Evolutionary conservation across 257 asterid genomes (phyloP).

Genomic region (Striga asiatica): DNA sequence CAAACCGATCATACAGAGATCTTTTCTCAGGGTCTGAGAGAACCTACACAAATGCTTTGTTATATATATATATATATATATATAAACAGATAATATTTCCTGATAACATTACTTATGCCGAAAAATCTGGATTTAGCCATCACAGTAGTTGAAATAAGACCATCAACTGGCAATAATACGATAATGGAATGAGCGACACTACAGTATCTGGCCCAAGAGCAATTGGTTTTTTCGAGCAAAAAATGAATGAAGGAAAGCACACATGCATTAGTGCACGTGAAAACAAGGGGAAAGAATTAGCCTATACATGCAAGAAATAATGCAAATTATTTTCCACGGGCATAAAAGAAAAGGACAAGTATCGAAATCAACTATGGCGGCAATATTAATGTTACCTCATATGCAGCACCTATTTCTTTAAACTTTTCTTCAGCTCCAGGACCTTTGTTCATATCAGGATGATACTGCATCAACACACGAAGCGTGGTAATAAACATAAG

Average conservation of each 20-base stretch:
- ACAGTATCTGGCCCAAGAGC: neutral
- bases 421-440: slow-evolving; percentile 89
- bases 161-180: neutral
- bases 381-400: slow-evolving; percentile 53
- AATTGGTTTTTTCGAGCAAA: neutral
- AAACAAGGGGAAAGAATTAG: neutral
- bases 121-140: slow-evolving; percentile 1
- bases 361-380: neutral
- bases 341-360: neutral
- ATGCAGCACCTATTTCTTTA: slow-evolving; percentile 90
- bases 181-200: slow-evolving; percentile 1
- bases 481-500: neutral
- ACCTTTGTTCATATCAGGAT: slow-evolving; percentile 84
- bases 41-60: slow-evolving; percentile 40
- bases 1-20: slow-evolving; percentile 77
- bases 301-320: neutral
- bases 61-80: too few species aligned
- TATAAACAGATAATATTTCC: too few species aligned
- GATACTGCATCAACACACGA: slow-evolving; percentile 50
- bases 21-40: slow-evolving; percentile 85
- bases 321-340: neutral
- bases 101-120: neutral
- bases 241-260: neutral
- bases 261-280: neutral
- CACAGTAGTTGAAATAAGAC: neutral